A percentile compares a stretch with the other conserved stretches of the same genome.
Evolutionary conservation across 1,139 yeast species (phyloP).

Genomic region (Diutina sp.): DNA sequence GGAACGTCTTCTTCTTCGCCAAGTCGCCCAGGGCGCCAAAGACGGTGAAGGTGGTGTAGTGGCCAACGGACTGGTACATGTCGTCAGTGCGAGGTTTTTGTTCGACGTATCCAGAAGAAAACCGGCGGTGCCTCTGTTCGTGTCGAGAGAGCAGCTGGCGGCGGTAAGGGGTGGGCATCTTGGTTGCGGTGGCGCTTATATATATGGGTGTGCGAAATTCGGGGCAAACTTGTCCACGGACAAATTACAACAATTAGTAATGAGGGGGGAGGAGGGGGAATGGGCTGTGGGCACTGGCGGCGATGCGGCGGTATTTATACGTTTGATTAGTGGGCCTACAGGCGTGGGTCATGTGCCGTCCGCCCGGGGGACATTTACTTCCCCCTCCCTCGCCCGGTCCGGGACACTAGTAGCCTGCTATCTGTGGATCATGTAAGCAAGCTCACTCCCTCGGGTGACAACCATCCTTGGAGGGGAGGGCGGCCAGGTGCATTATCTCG

Average conservation of each 20-base stretch:
- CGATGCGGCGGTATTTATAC: background rate
- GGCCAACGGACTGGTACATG: slow-evolving; percentile 28
- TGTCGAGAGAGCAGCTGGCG: background rate
- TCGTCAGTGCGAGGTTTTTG: background rate
- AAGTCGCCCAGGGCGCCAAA: slow-evolving; percentile 97
- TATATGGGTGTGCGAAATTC: background rate
- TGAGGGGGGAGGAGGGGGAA: background rate
- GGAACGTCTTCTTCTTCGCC: slow-evolving; percentile 92
- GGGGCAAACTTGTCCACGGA: background rate
- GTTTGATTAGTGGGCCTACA: too few species aligned
- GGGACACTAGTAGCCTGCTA: background rate
- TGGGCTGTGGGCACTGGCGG: background rate
- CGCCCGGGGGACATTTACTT: background rate
- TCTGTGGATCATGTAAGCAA: background rate
- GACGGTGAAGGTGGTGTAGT: slow-evolving; percentile 65
- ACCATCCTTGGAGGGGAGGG: background rate
- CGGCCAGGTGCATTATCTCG: background rate
- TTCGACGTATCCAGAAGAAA: background rate
- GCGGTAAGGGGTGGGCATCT: slow-evolving; percentile 1
- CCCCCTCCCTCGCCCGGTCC: background rate
- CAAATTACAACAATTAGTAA: background rate
- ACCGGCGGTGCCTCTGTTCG: slow-evolving; percentile 2
- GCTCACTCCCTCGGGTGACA: background rate
- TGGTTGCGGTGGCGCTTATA: background rate
- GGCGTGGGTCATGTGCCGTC: background rate